Base-by-base conservation (phyloP, 2,329 filamentous ascomycete species). In the Xylaria sp. region DNA sequence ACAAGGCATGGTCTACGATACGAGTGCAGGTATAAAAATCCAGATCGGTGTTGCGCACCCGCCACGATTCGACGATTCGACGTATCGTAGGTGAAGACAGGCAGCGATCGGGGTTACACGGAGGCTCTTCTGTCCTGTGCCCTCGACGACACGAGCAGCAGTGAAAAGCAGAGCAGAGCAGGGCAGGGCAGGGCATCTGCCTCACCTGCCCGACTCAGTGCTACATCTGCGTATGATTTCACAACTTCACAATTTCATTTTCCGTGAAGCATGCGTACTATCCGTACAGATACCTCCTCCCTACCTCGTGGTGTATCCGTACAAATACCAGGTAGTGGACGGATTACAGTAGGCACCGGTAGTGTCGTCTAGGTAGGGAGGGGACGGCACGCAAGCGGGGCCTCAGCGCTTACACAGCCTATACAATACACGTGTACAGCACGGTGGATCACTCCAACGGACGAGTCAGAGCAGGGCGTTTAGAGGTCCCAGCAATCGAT, bases 81-180 rank as follows among this genome's bases (percentile, higher is more conserved):
- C 48, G 16, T 13, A 55, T n/a, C 19, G 5, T 13, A 42, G 37
- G 8, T 42, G 37, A 30, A 30, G 23, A 6, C 37, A 42, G 37
- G 37, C 48, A n/a, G 47, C 47, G 13, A 9, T 44, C 64, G 57
- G 58, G 66, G 67, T 70, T 52, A 63, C 62, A 70, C 67, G 67
- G 69, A 70, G 69, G 68, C 68, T 70, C 68, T 69, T 66, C 61
- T 57, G 58, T 55, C 13, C 5, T 13, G 42, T 46, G 13, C 42
- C 42, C 13, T 46, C 37, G 37, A 42, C 37, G 37, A 8, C 9
- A 42, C 37, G 37, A 13, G 11, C 37, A 13, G 11, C 37, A 42
- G 1, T 13, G 11, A 42, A 42, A 3, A 30, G 23, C 23, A 30
- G 23, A 30, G 16, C 16, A 16, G 16, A 16, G 16, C 16, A 16